These are phyloP conservation scores for Ophiostoma populinum DNA, from an alignment of 2,329 filamentous ascomycete genomes.

Conservation along the genomic window DNA sequence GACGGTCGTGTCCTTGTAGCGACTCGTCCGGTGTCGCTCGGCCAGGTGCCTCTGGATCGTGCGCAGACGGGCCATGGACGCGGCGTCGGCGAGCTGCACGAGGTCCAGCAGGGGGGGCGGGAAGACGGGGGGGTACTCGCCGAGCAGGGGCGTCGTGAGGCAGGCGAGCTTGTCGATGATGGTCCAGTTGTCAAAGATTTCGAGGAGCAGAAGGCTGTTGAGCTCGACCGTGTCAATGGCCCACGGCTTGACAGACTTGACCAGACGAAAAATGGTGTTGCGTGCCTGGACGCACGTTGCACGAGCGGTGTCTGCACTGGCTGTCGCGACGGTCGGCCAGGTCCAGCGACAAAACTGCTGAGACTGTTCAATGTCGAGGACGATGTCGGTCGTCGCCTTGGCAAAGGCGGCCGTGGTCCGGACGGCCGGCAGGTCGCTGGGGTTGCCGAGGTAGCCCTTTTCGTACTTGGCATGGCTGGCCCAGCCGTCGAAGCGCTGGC, in stretches of 20 bases:
- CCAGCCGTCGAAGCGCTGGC: background rate
- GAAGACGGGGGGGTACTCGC: slow-evolving; percentile 34
- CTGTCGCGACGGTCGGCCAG: background rate
- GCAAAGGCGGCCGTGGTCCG: background rate
- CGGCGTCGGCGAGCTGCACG: slow-evolving; percentile 29
- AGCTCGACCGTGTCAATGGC: slow-evolving; percentile 30
- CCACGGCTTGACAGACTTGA: slow-evolving; percentile 13
- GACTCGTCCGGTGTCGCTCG: slow-evolving; percentile 16
- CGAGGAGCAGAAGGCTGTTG: slow-evolving; percentile 34
- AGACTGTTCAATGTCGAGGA: background rate
- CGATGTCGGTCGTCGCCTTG: background rate
- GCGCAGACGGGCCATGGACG: slow-evolving; percentile 33
- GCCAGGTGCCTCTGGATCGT: slow-evolving; percentile 31
- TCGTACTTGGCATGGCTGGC: background rate
- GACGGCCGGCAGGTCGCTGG: background rate
- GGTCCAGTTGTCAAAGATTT: slow-evolving; percentile 39
- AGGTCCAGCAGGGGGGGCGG: slow-evolving; percentile 30
- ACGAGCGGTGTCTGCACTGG: slow-evolving; percentile 14
- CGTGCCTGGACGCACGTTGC: slow-evolving; percentile 16
- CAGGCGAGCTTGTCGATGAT: slow-evolving; percentile 33
- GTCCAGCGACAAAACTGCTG: background rate
- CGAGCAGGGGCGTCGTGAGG: slow-evolving; percentile 26
- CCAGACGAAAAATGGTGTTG: background rate
- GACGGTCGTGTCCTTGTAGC: slow-evolving; percentile 21
- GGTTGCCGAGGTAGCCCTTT: background rate